Conservation (phyloP, 305 asterid genomes). For the Rubia tinctorum region DNA sequence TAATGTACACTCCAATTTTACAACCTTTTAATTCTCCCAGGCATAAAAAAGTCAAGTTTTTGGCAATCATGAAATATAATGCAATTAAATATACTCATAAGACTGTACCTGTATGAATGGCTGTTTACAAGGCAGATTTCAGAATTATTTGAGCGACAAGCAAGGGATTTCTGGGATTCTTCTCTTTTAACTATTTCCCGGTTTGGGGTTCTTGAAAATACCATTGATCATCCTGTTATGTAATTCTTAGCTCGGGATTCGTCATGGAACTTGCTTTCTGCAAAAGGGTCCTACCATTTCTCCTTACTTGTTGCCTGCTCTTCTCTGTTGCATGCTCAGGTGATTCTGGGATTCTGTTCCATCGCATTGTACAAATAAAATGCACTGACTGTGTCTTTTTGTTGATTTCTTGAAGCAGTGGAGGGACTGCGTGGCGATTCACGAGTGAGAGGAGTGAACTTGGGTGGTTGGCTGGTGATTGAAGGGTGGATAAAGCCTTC, state of each 20-base stretch:
- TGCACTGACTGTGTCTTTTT: not conserved
- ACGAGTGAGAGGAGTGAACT: slow-evolving; percentile 74
- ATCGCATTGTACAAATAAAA: not conserved
- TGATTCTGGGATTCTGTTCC: slow-evolving; percentile 13
- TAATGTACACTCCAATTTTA: not conserved
- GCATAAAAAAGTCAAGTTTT: not conserved
- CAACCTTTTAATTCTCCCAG: not conserved
- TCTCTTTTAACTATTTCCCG: slow-evolving; percentile 14
- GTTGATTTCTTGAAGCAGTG: slow-evolving; percentile 38
- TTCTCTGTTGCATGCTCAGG: slow-evolving; percentile 58
- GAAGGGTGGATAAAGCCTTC: slow-evolving; percentile 91
- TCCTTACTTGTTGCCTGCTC: slow-evolving; percentile 39
- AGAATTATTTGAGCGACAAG: slow-evolving; percentile 41
- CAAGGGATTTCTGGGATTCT: slow-evolving; percentile 35
- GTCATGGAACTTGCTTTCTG: slow-evolving; percentile 46
- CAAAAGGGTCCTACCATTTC: slow-evolving; percentile 46
- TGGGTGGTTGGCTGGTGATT: slow-evolving; percentile 86
- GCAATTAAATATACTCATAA: slow-evolving; percentile 19
- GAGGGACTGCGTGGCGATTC: slow-evolving; percentile 50
- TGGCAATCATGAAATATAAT: slow-evolving; percentile 8
- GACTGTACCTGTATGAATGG: slow-evolving; percentile 13
- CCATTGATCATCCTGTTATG: slow-evolving; percentile 12
- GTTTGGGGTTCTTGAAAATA: slow-evolving; percentile 18
- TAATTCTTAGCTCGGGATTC: slow-evolving; percentile 23
- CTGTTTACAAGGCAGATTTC: slow-evolving; percentile 18